Evolutionary conservation across 768 basidiomycete genomes (phyloP).

Genomic region (Kwoniella sp.): DNA sequence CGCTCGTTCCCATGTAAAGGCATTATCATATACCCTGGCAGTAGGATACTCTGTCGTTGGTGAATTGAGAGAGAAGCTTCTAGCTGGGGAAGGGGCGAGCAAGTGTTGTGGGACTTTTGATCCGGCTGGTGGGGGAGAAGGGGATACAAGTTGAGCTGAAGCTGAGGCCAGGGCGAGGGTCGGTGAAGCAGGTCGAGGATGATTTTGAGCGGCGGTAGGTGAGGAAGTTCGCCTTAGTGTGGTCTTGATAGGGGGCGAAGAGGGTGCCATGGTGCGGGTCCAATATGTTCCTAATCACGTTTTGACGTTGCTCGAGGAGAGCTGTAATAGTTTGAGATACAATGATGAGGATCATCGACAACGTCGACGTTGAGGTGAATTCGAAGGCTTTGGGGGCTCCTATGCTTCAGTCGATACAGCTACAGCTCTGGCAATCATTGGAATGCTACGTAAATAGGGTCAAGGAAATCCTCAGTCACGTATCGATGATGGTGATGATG

Average conservation of each 20-base stretch:
- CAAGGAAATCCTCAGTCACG: no score
- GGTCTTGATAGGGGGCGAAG: neutral
- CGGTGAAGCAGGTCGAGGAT: neutral
- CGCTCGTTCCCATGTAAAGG: neutral
- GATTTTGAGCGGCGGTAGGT: neutral
- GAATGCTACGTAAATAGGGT: no score
- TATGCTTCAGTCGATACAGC: no score
- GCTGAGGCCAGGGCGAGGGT: neutral
- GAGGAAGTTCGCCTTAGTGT: neutral
- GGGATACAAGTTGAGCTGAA: neutral
- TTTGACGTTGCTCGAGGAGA: no score
- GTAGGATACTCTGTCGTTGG: neutral
- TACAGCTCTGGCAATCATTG: no score
- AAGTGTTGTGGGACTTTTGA: neutral
- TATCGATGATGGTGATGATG: no score
- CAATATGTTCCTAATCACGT: no score
- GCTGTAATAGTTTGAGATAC: no score
- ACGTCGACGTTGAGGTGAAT: no score
- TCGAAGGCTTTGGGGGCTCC: no score
- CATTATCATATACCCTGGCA: neutral
- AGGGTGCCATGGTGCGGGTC: neutral
- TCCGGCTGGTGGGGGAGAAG: neutral
- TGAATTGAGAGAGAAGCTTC: neutral
- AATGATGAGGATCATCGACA: no score
- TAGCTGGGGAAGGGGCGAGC: neutral